Percentiles rank a stretch among this genome's conserved stretches.
Conservation (phyloP, 306 rosid genomes). For the Dalbergia cochinchinensis region DNA sequence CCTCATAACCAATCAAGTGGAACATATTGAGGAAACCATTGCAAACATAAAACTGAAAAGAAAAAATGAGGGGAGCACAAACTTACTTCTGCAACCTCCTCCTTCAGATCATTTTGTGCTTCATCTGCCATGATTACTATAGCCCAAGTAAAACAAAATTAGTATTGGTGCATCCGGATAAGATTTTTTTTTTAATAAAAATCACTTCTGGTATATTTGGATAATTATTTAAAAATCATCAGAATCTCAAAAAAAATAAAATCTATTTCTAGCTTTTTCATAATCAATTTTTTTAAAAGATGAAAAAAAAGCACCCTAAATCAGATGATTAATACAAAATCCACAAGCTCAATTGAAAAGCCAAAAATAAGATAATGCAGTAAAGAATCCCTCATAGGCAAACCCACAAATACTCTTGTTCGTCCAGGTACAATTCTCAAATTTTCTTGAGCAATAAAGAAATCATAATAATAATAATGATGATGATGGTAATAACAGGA, state of each 20-base stretch:
- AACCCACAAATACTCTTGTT: neutral
- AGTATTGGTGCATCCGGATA: neutral
- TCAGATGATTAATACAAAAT: neutral
- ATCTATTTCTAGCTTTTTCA: no score
- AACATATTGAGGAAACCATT: neutral
- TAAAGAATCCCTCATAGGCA: neutral
- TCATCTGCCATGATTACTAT: constrained; percentile 73
- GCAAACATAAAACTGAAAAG: neutral
- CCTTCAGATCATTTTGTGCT: constrained; percentile 61
- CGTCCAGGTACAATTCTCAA: neutral
- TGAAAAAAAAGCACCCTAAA: neutral
- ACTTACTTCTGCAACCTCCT: constrained; percentile 74
- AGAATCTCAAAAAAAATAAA: no score
- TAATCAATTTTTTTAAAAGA: no score
- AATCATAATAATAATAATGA: constrained; percentile 1
- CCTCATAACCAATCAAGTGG: neutral
- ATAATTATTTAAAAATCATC: no score
- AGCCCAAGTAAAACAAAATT: constrained; percentile 5
- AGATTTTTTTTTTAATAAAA: no score
- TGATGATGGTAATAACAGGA: neutral
- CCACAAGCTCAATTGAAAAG: neutral
- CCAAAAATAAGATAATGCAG: constrained; percentile 14
- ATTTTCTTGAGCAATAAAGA: neutral
- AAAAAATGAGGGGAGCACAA: neutral
- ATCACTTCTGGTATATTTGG: no score